Percentiles rank a stretch among this genome's conserved stretches.
These are phyloP conservation scores for Debaryomyces psychrophilus DNA, from an alignment of 1,139 yeast genomes.

Conservation along the genomic window DNA sequence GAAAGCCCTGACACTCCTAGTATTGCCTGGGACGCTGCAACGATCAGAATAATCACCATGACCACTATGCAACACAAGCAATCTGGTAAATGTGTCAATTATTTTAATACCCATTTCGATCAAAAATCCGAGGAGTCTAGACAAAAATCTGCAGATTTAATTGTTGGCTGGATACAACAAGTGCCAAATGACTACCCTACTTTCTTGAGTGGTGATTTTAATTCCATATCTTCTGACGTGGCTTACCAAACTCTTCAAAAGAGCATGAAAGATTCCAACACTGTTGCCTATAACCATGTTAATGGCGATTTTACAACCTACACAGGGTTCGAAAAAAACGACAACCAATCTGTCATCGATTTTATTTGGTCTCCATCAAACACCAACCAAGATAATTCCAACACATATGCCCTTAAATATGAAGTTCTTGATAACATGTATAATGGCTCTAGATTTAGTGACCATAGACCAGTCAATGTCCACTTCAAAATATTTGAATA, in stretches of 20 bases:
- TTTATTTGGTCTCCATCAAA: constrained; percentile 33
- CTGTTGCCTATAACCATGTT: constrained; percentile 24
- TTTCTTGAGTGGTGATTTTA: constrained; percentile 44
- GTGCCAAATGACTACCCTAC: constrained; percentile 35
- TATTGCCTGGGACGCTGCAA: constrained; percentile 47
- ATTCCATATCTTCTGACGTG: constrained; percentile 33
- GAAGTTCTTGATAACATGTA: constrained; percentile 37
- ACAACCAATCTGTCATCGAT: constrained; percentile 27
- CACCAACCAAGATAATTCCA: constrained; percentile 14
- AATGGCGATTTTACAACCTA: constrained; percentile 35
- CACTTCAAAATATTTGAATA: constrained; percentile 23
- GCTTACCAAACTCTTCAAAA: constrained; percentile 38
- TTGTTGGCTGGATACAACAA: constrained; percentile 33
- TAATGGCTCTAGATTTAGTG: constrained; percentile 36
- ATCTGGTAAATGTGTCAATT: constrained; percentile 30
- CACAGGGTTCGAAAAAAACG: constrained; percentile 41
- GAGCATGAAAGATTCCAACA: constrained; percentile 24
- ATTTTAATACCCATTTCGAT: constrained; percentile 50
- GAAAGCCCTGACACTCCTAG: constrained; percentile 44
- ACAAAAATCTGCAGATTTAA: constrained; percentile 30
- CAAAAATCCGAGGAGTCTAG: constrained; percentile 46
- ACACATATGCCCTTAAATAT: constrained; percentile 29
- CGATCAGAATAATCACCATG: constrained; percentile 45
- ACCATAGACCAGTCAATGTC: constrained; percentile 47
- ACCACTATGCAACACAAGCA: constrained; percentile 31